Conservation (phyloP, 2,329 filamentous ascomycete species). For the Mariannaea elegans region DNA sequence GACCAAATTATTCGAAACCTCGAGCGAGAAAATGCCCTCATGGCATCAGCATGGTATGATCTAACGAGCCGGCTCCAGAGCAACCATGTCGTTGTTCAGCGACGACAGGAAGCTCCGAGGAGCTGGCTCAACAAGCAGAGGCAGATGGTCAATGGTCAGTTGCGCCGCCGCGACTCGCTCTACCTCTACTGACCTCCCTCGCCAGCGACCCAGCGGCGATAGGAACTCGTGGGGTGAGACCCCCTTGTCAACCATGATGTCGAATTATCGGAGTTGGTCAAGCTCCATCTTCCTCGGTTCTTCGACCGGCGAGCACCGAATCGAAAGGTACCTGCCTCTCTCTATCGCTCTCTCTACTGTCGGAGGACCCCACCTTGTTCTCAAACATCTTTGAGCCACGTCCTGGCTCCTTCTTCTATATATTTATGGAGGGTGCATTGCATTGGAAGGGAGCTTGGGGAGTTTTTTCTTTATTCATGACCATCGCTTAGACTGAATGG, state of each 20-base stretch:
- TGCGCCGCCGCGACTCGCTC: conserved; percentile 53
- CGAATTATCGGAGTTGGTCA: background rate
- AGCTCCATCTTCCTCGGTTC: background rate
- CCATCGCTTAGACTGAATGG: conserved; percentile 34
- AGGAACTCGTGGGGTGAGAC: conserved; percentile 50
- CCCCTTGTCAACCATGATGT: conserved; percentile 12
- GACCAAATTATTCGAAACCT: conserved; percentile 73
- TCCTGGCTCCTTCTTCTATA: conserved; percentile 18
- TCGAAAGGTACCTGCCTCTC: no score
- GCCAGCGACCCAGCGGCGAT: conserved; percentile 58
- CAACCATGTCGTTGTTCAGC: conserved; percentile 81
- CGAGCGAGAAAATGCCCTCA: conserved; percentile 79
- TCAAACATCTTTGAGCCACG: background rate
- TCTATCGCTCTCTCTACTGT: no score
- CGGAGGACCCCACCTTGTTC: no score
- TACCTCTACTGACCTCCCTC: conserved; percentile 53
- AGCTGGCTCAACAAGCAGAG: conserved; percentile 89
- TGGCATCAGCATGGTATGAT: conserved; percentile 88
- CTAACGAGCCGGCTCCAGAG: conserved; percentile 81
- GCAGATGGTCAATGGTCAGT: conserved; percentile 71
- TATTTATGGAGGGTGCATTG: conserved; percentile 18
- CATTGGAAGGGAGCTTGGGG: conserved; percentile 42
- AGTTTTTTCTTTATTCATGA: conserved; percentile 31
- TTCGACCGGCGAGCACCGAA: background rate
- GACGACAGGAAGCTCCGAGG: conserved; percentile 77